Base-by-base conservation (phyloP, 208 protist species). In the Leptomonas seymouri region DNA sequence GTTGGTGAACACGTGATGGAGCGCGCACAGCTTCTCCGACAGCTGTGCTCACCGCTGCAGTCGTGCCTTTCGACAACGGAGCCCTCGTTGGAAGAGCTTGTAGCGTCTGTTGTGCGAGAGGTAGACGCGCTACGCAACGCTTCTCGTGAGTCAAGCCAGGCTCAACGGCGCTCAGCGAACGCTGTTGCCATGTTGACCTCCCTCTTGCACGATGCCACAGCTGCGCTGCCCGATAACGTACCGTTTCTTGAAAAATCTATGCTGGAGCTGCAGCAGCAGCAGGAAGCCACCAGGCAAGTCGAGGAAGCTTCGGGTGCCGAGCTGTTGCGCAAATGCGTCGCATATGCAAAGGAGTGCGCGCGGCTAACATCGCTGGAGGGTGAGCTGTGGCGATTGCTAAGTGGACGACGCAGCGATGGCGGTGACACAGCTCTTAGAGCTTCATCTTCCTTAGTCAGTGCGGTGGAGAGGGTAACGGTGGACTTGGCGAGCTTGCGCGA, bases 341-440 rank as follows among this genome's bases (percentile, higher is more conserved):
- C 67, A 2, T 73, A 73, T 49, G 34, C 49, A 23, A 44, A 58
- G n/a, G 67, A 73, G 48, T 73, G 57, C 23, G 56, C 34, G 44
- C 44, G 67, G 50, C 57, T 73, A 12, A 18, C 46, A 8, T 2
- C 39, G 30, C 45, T 59, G 18, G 67, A 73, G 28, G 5, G 41
- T 12, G 57, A 58, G 28, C 31, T 73, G 56, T 28, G 39, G 25
- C 23, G 67, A 39, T 31, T 73, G 34, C 50, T 65, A 8, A 18
- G 12, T n/a, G 11, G 27, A n/a, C 12, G 16, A n/a, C 6, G 8
- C 7, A n/a, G 27, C n/a, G 20, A 15, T n/a, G 50, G n/a, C 1
- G 34, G 20, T 1, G 14, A 28, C 11, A 12, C 23, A 30, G 50
- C 31, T n/a, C 23, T 21, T 27, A 12, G 16, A 6, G 50, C 14